Percentiles rank a stretch among this genome's conserved stretches.
Evolutionary conservation across 2,329 filamentous ascomycete species (phyloP).

Genomic region (Diplodia scrobiculata): DNA sequence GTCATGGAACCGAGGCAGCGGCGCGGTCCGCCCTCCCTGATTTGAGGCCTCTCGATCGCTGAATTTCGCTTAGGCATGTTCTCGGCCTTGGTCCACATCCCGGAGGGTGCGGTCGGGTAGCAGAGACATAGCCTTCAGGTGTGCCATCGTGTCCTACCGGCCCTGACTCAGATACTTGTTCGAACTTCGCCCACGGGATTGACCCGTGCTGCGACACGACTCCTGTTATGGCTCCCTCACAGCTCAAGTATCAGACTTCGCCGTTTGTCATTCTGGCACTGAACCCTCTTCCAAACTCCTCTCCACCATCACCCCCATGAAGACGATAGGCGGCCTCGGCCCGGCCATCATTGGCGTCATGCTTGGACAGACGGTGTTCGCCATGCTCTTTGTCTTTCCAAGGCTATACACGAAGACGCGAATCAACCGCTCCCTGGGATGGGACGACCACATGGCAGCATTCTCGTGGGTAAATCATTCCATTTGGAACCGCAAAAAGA

Average conservation of each 20-base stretch:
- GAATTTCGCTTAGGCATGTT: not conserved
- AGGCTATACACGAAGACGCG: constrained; percentile 39
- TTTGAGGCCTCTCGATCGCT: not conserved
- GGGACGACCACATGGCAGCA: constrained; percentile 39
- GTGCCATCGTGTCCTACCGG: not conserved
- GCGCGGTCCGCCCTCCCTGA: constrained; percentile 17
- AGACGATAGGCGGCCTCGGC: constrained; percentile 17
- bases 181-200: not conserved
- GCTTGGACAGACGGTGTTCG: constrained; percentile 38
- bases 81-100: not conserved
- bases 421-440: constrained; percentile 37
- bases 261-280: not conserved
- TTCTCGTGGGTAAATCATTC: constrained; percentile 24
- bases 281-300: not conserved
- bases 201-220: not conserved
- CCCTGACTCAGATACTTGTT: constrained; percentile 4
- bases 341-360: constrained; percentile 33
- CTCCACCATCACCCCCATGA: constrained; percentile 9
- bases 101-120: not conserved
- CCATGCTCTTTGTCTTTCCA: constrained; percentile 35
- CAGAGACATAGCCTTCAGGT: not conserved
- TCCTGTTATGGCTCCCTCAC: not conserved
- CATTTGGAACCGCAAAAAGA: not conserved
- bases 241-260: not conserved
- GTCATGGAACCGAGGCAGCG: not conserved